These are phyloP conservation scores for Trametes elegans DNA, from an alignment of 768 basidiomycete species.

Conservation along the genomic window DNA sequence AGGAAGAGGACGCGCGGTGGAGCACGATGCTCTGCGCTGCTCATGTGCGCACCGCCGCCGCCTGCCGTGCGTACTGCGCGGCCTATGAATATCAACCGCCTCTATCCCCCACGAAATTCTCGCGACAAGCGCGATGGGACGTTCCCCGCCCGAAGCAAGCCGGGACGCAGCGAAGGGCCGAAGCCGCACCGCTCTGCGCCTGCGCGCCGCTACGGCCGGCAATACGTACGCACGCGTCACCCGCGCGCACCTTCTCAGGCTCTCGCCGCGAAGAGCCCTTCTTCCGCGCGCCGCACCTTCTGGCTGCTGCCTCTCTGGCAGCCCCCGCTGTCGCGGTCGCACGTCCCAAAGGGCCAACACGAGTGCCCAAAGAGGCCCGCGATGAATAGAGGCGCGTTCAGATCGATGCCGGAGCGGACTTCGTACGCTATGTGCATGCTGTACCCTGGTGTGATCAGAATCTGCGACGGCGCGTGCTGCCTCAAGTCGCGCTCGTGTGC, in stretches of 20 bases:
- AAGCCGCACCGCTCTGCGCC: too few relatives aligned
- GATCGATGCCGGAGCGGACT: too few relatives aligned
- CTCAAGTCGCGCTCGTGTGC: too few relatives aligned
- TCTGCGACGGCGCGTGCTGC: neutral
- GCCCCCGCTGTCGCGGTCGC: constrained; percentile 1
- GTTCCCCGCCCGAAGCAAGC: too few relatives aligned
- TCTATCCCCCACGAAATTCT: too few relatives aligned
- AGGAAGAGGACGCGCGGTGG: constrained; percentile 11
- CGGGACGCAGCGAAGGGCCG: neutral
- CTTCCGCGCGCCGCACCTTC: neutral
- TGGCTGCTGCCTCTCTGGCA: neutral
- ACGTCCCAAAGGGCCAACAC: neutral
- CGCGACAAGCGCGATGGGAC: too few relatives aligned
- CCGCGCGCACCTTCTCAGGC: neutral
- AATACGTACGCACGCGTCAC: neutral
- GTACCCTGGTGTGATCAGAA: neutral
- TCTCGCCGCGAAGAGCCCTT: neutral
- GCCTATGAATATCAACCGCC: neutral
- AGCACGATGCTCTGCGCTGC: neutral
- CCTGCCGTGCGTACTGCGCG: neutral
- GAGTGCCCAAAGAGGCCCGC: neutral
- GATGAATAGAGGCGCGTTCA: too few relatives aligned
- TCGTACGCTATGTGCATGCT: too few relatives aligned
- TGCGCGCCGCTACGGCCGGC: neutral
- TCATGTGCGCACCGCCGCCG: neutral